Conservation (phyloP, 2,329 filamentous ascomycete genomes). For the Botrytis medusae region DNA sequence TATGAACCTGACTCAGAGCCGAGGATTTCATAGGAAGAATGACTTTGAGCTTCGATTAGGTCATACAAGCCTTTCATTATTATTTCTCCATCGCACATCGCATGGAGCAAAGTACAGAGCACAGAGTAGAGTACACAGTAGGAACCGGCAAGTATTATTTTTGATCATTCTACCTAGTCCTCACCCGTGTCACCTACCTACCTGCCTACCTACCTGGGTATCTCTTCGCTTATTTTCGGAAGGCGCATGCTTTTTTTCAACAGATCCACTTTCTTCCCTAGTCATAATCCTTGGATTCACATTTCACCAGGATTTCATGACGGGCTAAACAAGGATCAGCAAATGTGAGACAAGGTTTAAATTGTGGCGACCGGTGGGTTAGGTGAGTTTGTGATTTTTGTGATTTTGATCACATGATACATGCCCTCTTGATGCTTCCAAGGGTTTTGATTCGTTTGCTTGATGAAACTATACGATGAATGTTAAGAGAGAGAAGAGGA, state of each 20-base stretch:
- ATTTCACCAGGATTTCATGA: not conserved
- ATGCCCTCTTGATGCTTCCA: fast-evolving
- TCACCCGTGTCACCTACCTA: not conserved
- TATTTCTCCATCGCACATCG: not conserved
- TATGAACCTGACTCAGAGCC: not conserved
- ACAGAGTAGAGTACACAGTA: no score
- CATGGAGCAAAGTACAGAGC: no score
- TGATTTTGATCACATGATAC: not conserved
- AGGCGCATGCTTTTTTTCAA: not conserved
- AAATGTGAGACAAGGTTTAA: not conserved
- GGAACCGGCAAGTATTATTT: no score
- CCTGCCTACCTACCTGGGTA: not conserved
- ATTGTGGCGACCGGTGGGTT: not conserved
- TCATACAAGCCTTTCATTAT: not conserved
- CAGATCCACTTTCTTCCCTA: not conserved
- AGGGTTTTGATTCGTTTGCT: not conserved
- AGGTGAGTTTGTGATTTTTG: not conserved
- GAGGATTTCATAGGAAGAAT: not conserved
- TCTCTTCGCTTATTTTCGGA: not conserved
- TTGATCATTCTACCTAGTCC: not conserved
- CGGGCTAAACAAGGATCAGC: not conserved
- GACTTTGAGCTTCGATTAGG: not conserved
- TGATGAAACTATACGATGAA: no score
- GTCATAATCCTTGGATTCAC: not conserved
- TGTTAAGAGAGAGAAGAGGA: not conserved